These are phyloP conservation scores for Exophiala sideris DNA, from an alignment of 2,329 filamentous ascomycete genomes.

Conservation along the genomic window DNA sequence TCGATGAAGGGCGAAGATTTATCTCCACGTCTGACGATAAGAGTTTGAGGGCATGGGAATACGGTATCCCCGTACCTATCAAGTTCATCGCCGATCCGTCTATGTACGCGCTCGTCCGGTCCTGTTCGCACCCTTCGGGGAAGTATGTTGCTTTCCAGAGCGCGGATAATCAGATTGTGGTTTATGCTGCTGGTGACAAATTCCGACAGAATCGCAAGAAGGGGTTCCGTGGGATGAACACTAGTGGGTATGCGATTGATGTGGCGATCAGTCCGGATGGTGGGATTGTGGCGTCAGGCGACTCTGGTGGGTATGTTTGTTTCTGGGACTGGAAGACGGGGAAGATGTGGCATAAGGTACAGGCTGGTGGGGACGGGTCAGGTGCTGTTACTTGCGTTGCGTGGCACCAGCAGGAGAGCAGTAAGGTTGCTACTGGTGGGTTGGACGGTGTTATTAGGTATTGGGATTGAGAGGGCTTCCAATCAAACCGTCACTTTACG, in stretches of 20 bases:
- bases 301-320: conserved; percentile 83
- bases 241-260: conserved; percentile 88
- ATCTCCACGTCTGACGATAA: conserved; percentile 98
- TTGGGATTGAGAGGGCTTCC: conserved; percentile 65
- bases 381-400: conserved; percentile 69
- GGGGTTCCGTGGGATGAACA: conserved; percentile 92
- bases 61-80: conserved; percentile 96
- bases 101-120: conserved; percentile 93
- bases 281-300: conserved; percentile 82
- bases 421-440: conserved; percentile 87
- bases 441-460: conserved; percentile 84
- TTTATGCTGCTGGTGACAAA: conserved; percentile 90
- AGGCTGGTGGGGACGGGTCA: conserved; percentile 60
- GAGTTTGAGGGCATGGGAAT: conserved; percentile 94
- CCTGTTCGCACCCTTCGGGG: conserved; percentile 77
- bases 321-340: conserved; percentile 99
- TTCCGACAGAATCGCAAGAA: conserved; percentile 98
- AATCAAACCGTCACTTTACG: too few relatives aligned
- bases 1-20: conserved; percentile 90
- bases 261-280: conserved; percentile 86
- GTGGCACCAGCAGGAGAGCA: conserved; percentile 98
- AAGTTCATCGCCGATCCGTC: conserved; percentile 97
- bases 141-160: conserved; percentile 95
- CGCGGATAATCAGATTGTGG: conserved; percentile 93
- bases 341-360: conserved; percentile 97